Base-by-base conservation (phyloP, 306 rosid species). In the Abrus precatorius region DNA sequence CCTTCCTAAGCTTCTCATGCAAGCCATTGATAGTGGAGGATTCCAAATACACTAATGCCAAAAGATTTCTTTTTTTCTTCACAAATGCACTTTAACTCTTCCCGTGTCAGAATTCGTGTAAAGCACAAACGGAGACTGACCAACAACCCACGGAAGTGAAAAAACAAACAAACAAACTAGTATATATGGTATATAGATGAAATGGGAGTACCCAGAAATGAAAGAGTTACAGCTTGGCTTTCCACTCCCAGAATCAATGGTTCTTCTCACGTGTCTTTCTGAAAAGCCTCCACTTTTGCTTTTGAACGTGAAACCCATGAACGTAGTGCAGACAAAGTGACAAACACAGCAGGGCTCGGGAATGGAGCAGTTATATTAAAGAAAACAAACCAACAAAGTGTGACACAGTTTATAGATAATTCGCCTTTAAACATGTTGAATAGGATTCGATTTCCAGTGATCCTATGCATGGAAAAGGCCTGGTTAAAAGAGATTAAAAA, bases 1-100 rank as follows among this genome's bases (percentile, higher is more conserved):
- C 43, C 28, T 59, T 75, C 56, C 41, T 49, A 52, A 28, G 78
- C 87, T 72, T 84, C 86, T 79, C 69, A 63, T 82, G 83, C 80
- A 75, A 86, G 50, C 98, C 95, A 77, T 80, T 83, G 86, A 88
- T 78, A 88, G 92, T 92, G 95, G 90, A 83, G 30, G 76, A 32
- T 70, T 66, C 56, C 77, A 86, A 66, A 77, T 55, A 70, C 85
- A 54, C 80, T 81, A 44, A 34, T 44, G 50, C 78, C 64, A 64
- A 79, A 73, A 72, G 71, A 57, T 69, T 38, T 20, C 43, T 32
- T 81, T 41, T 59, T 74, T 29, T 72, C 33, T 60, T 64, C 49
- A 74, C 57, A 64, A 48, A 52, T 69, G 78, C 85, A 80, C 84
- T 89, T 34, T 36, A 34, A 75, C 77, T 11, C 84, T 44, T 13